Evolutionary conservation across 2,329 filamentous ascomycete genomes (phyloP).

Genomic region (Corniculantispora saksenae): DNA sequence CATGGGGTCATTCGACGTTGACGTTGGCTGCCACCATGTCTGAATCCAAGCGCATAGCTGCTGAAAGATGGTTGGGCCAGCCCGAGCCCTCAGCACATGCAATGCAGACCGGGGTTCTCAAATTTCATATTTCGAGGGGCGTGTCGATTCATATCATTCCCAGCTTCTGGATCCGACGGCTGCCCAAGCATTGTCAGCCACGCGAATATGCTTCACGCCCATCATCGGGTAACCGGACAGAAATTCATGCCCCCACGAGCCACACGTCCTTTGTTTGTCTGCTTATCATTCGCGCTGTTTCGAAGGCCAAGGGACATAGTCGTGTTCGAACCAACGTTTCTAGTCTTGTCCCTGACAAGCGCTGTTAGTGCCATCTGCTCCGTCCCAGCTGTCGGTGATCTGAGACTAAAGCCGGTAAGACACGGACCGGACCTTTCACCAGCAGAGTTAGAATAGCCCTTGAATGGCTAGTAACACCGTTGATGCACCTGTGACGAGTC

Average conservation of each 20-base stretch:
- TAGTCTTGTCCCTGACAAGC: conserved; percentile 6
- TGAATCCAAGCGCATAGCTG: conserved; percentile 1
- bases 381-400: conserved; percentile 7
- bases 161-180: conserved; percentile 10
- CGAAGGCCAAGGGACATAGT: not conserved
- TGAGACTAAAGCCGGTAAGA: conserved; percentile 12
- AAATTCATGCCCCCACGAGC: not conserved
- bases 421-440: not conserved
- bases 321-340: not conserved
- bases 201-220: not conserved
- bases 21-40: not conserved
- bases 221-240: not conserved
- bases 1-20: not conserved
- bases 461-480: not conserved
- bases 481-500: not conserved
- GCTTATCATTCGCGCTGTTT: not conserved
- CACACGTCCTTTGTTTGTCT: not conserved
- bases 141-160: not conserved
- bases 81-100: not conserved
- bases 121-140: not conserved
- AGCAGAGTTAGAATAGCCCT: not conserved
- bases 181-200: not conserved
- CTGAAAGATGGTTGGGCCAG: not conserved
- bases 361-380: conserved; percentile 11
- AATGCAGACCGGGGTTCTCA: conserved; percentile 3